Percentiles rank a stretch among this genome's conserved stretches.
Evolutionary conservation across 1,284 basidiomycete genomes (phyloP).

Genomic region (Kalmanozyma brasiliensis): DNA sequence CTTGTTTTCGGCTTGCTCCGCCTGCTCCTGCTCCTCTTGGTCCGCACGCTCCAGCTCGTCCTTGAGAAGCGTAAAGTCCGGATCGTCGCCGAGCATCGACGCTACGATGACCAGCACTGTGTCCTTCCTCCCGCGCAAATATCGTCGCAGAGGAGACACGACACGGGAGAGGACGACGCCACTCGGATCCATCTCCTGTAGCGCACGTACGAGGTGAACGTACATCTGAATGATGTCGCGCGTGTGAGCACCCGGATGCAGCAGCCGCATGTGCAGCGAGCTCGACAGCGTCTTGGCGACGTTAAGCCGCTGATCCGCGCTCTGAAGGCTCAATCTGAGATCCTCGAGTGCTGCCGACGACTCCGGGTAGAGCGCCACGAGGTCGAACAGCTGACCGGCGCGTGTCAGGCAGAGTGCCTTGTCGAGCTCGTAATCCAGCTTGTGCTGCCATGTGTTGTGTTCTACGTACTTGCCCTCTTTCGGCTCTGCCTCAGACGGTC

Average conservation of each 20-base stretch:
- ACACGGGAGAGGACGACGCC: constrained; percentile 79
- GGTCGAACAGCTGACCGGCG: constrained; percentile 82
- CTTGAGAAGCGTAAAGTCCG: constrained; percentile 58
- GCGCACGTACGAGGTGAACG: constrained; percentile 90
- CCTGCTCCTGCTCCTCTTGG: constrained; percentile 38
- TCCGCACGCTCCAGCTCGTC: constrained; percentile 55
- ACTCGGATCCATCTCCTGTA: constrained; percentile 88
- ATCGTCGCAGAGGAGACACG: constrained; percentile 58
- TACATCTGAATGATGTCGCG: constrained; percentile 91
- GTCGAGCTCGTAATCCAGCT: constrained; percentile 53
- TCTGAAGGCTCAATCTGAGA: constrained; percentile 74
- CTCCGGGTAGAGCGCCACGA: constrained; percentile 92
- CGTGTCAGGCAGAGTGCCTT: constrained; percentile 48
- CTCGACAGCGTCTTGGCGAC: constrained; percentile 74
- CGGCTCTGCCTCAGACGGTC: background rate
- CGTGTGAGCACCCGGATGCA: constrained; percentile 96
- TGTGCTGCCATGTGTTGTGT: constrained; percentile 20
- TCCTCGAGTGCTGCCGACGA: constrained; percentile 88
- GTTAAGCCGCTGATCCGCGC: constrained; percentile 68
- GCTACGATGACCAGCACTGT: constrained; percentile 62
- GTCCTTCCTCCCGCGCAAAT: constrained; percentile 60
- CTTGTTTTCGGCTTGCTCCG: constrained; percentile 9
- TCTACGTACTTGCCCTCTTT: constrained; percentile 6
- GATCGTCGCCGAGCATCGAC: constrained; percentile 63
- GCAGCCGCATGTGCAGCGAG: constrained; percentile 76